Conservation (phyloP, 257 asterid genomes). For the Gentiana macrophylla region DNA sequence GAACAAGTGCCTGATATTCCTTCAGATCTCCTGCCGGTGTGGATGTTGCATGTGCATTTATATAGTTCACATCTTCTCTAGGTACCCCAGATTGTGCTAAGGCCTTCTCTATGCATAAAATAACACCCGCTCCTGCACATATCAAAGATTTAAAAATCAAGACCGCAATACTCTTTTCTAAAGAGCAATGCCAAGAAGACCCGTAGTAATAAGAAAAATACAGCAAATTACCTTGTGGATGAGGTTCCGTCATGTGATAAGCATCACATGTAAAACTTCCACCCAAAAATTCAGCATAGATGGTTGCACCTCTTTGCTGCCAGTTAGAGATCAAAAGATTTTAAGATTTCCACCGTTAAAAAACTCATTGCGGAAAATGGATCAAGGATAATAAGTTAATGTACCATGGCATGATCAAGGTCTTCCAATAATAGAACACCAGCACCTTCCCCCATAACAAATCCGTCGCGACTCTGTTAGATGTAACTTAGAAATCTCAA, state of each 20-base stretch:
- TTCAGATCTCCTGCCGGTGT: constrained; percentile 92
- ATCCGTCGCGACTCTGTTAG: constrained; percentile 85
- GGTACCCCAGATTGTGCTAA: constrained; percentile 89
- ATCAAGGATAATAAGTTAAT: neutral
- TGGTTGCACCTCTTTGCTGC: constrained; percentile 90
- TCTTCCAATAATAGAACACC: constrained; percentile 92
- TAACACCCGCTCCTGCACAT: constrained; percentile 78
- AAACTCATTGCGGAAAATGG: neutral
- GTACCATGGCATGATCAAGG: constrained; percentile 94
- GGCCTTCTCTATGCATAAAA: constrained; percentile 90
- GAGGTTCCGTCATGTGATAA: constrained; percentile 98
- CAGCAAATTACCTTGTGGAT: constrained; percentile 63
- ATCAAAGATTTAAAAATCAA: neutral
- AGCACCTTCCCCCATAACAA: constrained; percentile 98
- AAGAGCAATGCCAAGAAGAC: neutral
- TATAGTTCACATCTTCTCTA: constrained; percentile 81
- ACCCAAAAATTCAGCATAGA: constrained; percentile 92
- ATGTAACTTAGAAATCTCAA: neutral
- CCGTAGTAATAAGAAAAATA: constrained; percentile 2
- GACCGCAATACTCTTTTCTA: no score
- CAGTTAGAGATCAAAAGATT: constrained; percentile 14
- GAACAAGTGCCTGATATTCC: constrained; percentile 79
- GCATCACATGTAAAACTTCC: constrained; percentile 99
- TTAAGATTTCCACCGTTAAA: constrained; percentile 1
- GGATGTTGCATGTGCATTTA: constrained; percentile 97